A percentile compares a stretch with the other conserved stretches of the same genome.
Evolutionary conservation across 1,284 basidiomycete genomes (phyloP).

Genomic region (Paramarasmius palmivorus): DNA sequence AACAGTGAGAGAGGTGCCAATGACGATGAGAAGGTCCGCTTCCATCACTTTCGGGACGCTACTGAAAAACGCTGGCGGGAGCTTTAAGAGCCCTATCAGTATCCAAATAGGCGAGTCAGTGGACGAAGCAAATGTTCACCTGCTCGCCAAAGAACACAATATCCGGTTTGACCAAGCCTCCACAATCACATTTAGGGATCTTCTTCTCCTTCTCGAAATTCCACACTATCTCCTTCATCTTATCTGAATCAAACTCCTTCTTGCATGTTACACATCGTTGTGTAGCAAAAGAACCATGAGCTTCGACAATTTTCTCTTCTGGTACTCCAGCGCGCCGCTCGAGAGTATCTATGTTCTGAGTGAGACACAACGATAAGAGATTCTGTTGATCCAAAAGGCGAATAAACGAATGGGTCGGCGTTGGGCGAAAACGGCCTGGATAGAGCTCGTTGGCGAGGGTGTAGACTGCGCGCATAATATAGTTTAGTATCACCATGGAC

Average conservation of each 20-base stretch:
- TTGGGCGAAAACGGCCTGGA: constrained; percentile 85
- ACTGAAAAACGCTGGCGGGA: constrained; percentile 57
- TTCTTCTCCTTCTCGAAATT: constrained; percentile 38
- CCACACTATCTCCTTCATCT: constrained; percentile 51
- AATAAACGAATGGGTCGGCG: constrained; percentile 89
- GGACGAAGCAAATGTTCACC: constrained; percentile 23
- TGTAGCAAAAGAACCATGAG: constrained; percentile 89
- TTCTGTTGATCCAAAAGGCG: constrained; percentile 67
- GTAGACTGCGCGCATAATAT: constrained; percentile 61
- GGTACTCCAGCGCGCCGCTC: constrained; percentile 86
- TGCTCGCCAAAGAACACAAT: constrained; percentile 97
- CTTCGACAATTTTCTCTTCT: constrained; percentile 79
- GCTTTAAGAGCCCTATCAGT: constrained; percentile 33
- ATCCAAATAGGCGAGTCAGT: constrained; percentile 1
- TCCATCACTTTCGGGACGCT: constrained; percentile 49
- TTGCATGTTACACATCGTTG: constrained; percentile 81
- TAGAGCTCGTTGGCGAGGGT: constrained; percentile 89
- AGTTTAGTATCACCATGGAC: no score
- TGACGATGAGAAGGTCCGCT: constrained; percentile 87
- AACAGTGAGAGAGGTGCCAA: constrained; percentile 89
- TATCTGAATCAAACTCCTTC: constrained; percentile 58
- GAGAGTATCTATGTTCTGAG: constrained; percentile 92
- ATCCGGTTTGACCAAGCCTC: constrained; percentile 84
- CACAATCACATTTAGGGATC: constrained; percentile 70
- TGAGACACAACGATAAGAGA: constrained; percentile 77